Percentiles rank a stretch among this genome's conserved stretches.
Evolutionary conservation across 1,139 yeast species (phyloP).

Genomic region (Sugiyamaella novakii): DNA sequence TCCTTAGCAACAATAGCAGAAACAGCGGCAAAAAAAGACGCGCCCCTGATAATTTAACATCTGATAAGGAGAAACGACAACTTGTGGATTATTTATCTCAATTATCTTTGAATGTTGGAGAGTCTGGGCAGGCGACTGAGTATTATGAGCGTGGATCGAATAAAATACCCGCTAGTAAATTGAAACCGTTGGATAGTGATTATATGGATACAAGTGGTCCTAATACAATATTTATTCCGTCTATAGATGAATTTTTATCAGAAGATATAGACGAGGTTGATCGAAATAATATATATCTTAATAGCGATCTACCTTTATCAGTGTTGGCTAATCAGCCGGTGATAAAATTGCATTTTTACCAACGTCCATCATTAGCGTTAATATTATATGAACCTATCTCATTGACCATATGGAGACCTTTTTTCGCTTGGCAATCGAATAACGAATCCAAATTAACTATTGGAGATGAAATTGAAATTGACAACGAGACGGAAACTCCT

Average conservation of each 20-base stretch:
- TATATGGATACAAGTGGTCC: constrained; percentile 30
- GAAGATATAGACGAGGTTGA: constrained; percentile 26
- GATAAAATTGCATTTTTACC: constrained; percentile 25
- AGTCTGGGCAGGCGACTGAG: too few species aligned
- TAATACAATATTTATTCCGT: constrained; percentile 32
- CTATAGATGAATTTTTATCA: constrained; percentile 32
- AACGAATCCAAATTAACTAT: too few species aligned
- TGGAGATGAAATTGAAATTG: too few species aligned
- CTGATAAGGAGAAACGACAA: constrained; percentile 18
- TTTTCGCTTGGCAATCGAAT: constrained; percentile 16
- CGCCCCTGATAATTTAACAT: constrained; percentile 2
- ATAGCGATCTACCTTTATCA: constrained; percentile 28
- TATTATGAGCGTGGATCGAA: not conserved
- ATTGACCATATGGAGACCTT: constrained; percentile 21
- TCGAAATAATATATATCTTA: constrained; percentile 12
- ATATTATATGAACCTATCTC: constrained; percentile 27
- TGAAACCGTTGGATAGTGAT: constrained; percentile 10
- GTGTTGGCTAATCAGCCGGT: constrained; percentile 20
- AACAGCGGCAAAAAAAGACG: constrained; percentile 7
- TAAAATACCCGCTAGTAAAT: not conserved
- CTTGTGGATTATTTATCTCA: constrained; percentile 18
- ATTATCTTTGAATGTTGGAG: constrained; percentile 13
- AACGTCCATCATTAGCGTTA: constrained; percentile 30
- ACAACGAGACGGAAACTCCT: too few species aligned
- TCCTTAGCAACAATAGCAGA: not conserved